A percentile compares a stretch with the other conserved stretches of the same genome.
Conservation (phyloP, 805 yeast genomes). For the Myxozyma sirexii region DNA sequence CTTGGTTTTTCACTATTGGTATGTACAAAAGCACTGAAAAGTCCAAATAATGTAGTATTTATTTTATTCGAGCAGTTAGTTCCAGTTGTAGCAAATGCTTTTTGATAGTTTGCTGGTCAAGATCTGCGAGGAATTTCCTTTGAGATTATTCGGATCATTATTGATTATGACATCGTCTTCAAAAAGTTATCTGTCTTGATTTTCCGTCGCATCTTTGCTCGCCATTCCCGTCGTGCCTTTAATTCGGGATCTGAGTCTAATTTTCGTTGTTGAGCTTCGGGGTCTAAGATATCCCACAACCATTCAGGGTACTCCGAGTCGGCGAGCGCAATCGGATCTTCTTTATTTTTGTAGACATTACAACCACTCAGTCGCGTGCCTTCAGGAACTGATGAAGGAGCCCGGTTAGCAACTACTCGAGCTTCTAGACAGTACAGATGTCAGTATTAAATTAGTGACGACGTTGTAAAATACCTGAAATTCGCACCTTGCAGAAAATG, state of each 20-base stretch:
- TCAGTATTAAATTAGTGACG: neutral
- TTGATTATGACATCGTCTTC: constrained; percentile 44
- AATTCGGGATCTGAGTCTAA: constrained; percentile 63
- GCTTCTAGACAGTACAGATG: neutral
- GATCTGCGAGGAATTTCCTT: too few species aligned
- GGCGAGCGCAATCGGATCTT: constrained; percentile 83
- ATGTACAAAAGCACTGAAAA: neutral
- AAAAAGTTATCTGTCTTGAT: constrained; percentile 82
- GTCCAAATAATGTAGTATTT: neutral
- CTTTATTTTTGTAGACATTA: constrained; percentile 75
- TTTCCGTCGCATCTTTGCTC: constrained; percentile 65
- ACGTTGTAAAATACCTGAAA: neutral
- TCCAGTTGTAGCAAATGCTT: too few species aligned
- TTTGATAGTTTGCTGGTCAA: neutral
- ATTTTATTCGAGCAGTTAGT: neutral
- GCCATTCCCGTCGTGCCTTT: constrained; percentile 69
- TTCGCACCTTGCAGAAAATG: neutral
- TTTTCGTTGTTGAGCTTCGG: constrained; percentile 58
- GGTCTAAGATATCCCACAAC: constrained; percentile 86
- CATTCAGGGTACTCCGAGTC: constrained; percentile 92
- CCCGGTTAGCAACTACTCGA: neutral
- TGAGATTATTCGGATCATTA: too few species aligned
- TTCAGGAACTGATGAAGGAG: neutral
- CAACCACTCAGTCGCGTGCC: constrained; percentile 67
- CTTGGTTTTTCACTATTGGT: neutral